Conservation (phyloP, 2,329 filamentous ascomycete genomes). For the Neofusicoccum umdonicola region DNA sequence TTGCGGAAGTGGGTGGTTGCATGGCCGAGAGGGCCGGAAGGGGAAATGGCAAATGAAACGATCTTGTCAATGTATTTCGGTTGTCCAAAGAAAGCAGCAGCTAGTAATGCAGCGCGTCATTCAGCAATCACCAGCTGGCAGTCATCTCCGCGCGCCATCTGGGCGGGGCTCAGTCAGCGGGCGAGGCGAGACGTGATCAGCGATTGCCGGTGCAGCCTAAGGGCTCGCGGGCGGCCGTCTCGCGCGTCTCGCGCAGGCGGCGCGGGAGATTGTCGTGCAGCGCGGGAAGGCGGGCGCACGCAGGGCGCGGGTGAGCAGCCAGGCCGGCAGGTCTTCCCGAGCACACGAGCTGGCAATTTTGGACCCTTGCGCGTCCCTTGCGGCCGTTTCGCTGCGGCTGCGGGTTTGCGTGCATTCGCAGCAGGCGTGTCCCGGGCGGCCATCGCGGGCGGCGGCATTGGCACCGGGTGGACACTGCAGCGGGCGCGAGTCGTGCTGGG, state of each 20-base stretch:
- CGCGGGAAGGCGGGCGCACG: background rate
- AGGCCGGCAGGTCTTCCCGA: background rate
- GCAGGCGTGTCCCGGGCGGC: background rate
- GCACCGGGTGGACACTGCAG: background rate
- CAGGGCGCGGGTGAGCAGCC: background rate
- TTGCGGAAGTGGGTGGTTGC: background rate
- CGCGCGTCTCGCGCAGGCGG: too few species aligned
- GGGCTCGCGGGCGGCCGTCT: background rate
- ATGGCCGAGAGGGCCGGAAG: background rate
- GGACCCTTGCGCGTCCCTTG: slow-evolving; percentile 5
- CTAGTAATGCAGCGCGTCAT: slow-evolving; percentile 5
- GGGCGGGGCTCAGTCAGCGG: background rate
- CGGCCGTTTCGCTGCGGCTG: background rate
- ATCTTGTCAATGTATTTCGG: background rate
- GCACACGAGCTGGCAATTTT: background rate
- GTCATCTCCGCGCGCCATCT: slow-evolving; percentile 6
- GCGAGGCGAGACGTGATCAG: background rate
- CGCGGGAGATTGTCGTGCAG: slow-evolving; percentile 7
- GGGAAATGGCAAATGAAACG: slow-evolving; percentile 2
- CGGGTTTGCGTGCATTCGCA: background rate
- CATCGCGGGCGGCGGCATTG: background rate
- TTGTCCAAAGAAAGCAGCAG: slow-evolving; percentile 8
- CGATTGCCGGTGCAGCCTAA: background rate
- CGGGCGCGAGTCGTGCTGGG: background rate
- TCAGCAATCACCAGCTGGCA: background rate